Percentiles rank a stretch among this genome's conserved stretches.
Conservation (phyloP, 2,329 filamentous ascomycete species). For the Verticillium longisporum region DNA sequence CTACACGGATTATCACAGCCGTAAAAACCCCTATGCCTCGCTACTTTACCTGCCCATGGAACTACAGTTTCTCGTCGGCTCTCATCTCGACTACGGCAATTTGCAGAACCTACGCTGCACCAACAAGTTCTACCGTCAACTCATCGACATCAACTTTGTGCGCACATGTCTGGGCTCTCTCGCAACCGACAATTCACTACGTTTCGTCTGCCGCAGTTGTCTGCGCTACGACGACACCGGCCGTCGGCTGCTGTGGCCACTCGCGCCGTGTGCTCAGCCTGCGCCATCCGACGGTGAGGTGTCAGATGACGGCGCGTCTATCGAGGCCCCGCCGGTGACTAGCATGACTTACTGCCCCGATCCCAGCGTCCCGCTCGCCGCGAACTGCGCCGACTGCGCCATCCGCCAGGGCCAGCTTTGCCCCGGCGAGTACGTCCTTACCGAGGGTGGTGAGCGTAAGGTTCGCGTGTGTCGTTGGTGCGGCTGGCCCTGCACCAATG, state of each 20-base stretch:
- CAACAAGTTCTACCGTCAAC: slow-evolving; percentile 26
- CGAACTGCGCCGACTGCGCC: slow-evolving; percentile 32
- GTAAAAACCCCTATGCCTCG: slow-evolving; percentile 1
- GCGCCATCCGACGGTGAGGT: neutral
- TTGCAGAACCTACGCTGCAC: slow-evolving; percentile 34
- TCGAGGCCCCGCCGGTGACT: neutral
- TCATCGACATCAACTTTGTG: slow-evolving; percentile 19
- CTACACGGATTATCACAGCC: neutral
- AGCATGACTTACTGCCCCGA: slow-evolving; percentile 16
- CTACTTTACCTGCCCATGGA: slow-evolving; percentile 27
- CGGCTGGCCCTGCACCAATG: slow-evolving; percentile 22
- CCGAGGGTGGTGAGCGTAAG: slow-evolving; percentile 1
- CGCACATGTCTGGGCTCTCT: slow-evolving; percentile 1
- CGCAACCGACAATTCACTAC: neutral
- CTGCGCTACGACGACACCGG: slow-evolving; percentile 16
- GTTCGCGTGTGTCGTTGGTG: slow-evolving; percentile 38
- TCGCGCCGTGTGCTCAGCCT: neutral
- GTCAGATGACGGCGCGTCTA: neutral
- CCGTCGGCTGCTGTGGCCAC: slow-evolving; percentile 20
- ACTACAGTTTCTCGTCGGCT: slow-evolving; percentile 32
- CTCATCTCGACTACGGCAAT: slow-evolving; percentile 32
- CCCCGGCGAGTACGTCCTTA: slow-evolving; percentile 3
- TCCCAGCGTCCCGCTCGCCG: slow-evolving; percentile 28
- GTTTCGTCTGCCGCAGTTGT: slow-evolving; percentile 2
- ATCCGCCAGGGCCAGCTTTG: slow-evolving; percentile 23